A percentile compares a stretch with the other conserved stretches of the same genome.
phyloP scores from a whole-genome alignment of 352 stramenopile genomes.

The Pythium guiyangense region DNA sequence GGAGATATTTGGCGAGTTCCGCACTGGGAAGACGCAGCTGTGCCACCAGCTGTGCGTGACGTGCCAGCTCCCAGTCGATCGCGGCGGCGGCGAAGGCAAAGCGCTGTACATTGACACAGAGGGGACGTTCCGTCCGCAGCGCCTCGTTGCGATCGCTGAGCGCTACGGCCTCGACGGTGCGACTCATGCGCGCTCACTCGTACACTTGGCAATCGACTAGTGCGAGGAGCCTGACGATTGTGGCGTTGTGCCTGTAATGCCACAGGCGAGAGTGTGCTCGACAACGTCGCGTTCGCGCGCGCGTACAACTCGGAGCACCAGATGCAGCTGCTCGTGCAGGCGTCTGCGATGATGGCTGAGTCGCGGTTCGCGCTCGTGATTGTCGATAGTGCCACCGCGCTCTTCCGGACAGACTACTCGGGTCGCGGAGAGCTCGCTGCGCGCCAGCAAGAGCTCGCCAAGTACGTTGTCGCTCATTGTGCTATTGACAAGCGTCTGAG shows the following conservation, averaged over 20 bases:
- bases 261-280: slow-evolving; percentile 90
- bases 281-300: slow-evolving; percentile 98
- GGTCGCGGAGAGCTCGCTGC: slow-evolving; percentile 97
- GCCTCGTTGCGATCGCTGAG: slow-evolving; percentile 96
- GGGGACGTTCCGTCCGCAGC: slow-evolving; percentile 97
- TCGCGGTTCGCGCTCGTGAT: slow-evolving; percentile 94
- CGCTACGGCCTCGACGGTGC: slow-evolving; percentile 94
- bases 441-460: slow-evolving; percentile 85
- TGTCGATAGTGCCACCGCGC: slow-evolving; percentile 96
- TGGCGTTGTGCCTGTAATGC: not conserved
- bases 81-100: slow-evolving; percentile 97
- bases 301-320: slow-evolving; percentile 99
- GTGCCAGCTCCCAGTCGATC: slow-evolving; percentile 96
- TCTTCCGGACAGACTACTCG: slow-evolving; percentile 99
- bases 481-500: not conserved
- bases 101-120: slow-evolving; percentile 99
- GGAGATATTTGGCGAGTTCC: slow-evolving; percentile 99
- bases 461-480: slow-evolving; percentile 32
- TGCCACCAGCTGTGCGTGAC: slow-evolving; percentile 99
- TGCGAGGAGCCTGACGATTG: not conserved
- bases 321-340: slow-evolving; percentile 96
- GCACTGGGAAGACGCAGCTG: slow-evolving; percentile 99
- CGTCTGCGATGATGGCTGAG: slow-evolving; percentile 98
- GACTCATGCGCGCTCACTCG: not conserved
- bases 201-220: not conserved